phyloP scores from a whole-genome alignment of 805 yeast species.

The Dipodascus albidus region DNA sequence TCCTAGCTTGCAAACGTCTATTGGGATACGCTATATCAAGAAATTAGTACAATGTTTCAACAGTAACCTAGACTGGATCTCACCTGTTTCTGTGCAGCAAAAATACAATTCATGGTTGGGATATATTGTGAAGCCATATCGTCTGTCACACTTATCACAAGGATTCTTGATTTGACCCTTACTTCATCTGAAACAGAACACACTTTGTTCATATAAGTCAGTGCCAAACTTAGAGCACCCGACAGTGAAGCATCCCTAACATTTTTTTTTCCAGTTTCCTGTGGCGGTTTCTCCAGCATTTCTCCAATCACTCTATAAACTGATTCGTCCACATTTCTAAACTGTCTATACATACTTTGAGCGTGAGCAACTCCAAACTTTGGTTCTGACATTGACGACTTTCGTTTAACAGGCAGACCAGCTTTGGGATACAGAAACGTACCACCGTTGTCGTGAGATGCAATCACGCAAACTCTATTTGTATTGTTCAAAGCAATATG shows the following conservation, averaged over 20 bases:
- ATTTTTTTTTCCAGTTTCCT: slow-evolving; percentile 13
- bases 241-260: slow-evolving; percentile 35
- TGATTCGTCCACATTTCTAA: slow-evolving; percentile 64
- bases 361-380: slow-evolving; percentile 20
- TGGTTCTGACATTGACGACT: slow-evolving; percentile 4
- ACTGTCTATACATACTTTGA: slow-evolving; percentile 71
- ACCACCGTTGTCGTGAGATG: slow-evolving; percentile 63
- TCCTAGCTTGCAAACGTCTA: slow-evolving; percentile 81
- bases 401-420: background rate
- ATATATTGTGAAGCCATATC: slow-evolving; percentile 76
- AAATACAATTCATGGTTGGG: slow-evolving; percentile 89
- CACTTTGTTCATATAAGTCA: slow-evolving; percentile 66
- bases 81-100: slow-evolving; percentile 83
- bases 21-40: slow-evolving; percentile 43
- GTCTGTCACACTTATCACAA: slow-evolving; percentile 55
- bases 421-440: slow-evolving; percentile 52
- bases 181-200: slow-evolving; percentile 36
- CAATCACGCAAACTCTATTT: slow-evolving; percentile 72
- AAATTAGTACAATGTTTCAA: background rate
- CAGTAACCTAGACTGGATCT: background rate
- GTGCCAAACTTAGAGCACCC: slow-evolving; percentile 73
- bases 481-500: slow-evolving; percentile 78
- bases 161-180: slow-evolving; percentile 49
- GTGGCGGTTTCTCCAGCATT: slow-evolving; percentile 29
- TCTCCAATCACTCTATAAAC: slow-evolving; percentile 48